Evolutionary conservation across 2,329 filamentous ascomycete genomes (phyloP), one percentile per base, ranked within the genome.

Genomic region (Stagonosporopsis cucurbitacearum): DNA sequence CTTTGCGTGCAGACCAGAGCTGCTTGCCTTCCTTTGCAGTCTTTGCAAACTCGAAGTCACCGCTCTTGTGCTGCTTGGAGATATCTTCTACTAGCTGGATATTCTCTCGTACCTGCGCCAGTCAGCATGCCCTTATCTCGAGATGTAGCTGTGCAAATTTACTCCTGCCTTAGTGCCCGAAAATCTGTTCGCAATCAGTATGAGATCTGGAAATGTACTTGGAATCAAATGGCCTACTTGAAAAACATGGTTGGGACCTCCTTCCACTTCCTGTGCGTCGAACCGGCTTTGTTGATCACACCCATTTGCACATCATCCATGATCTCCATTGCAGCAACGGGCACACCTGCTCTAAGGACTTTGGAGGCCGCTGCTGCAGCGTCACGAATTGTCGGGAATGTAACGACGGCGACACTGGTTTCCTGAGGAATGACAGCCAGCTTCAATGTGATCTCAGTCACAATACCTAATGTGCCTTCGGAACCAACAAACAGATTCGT

Each of bases 301-400:
- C 81, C 84, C 91, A 95, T 95, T 75, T 93, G 90, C 3, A 94
- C 88, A 54, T 95, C 91, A 69, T 95, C 91, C 89, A 95, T 92
- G 64, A 95, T 86, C 75, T 95, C 91, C 85, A 93, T 88, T 3
- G 88, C 88, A 0, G 88, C 89, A 6, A 93, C 83, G 0, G 88
- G 89, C 3, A 92, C 81, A 0, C 88, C 90, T 0, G 86, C 83
- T 65, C 89, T 86, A 81, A 94, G 89, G n/a, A 94, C 85, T 45
- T 84, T 85, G 2, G 88, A 88, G 0, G 90, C 90, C 0, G 90
- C 89, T 0, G 87, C 82, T 0, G 90, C 90, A 1, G 91, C 91
- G 71, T 90, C 86, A 25, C 89, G 85, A 59, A 94, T 91, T 0
- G 84, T 86, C 0, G 90, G 89, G 72, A 95, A 95, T 0, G 86